A percentile compares a stretch with the other conserved stretches of the same genome.
These are phyloP conservation scores for Triticum dicoccoides DNA, from an alignment of 176 grass and related monocot species.

Conservation along the genomic window DNA sequence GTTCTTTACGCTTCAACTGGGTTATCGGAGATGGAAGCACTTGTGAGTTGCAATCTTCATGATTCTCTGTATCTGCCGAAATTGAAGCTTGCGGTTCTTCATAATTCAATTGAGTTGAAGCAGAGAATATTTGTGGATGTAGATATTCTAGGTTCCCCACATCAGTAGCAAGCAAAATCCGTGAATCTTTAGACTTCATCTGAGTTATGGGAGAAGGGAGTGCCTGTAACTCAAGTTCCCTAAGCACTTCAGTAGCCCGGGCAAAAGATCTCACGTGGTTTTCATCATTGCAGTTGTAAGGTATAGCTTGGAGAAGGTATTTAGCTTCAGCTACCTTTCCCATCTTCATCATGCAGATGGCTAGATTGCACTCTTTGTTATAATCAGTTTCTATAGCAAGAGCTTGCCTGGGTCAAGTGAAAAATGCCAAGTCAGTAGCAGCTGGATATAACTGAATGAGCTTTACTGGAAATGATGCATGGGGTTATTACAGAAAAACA, in stretches of 20 bases:
- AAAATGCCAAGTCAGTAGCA: slow-evolving; percentile 8
- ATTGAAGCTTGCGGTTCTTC: slow-evolving; percentile 21
- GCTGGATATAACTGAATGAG: slow-evolving; percentile 1
- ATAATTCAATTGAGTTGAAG: slow-evolving; percentile 23
- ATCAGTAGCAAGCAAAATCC: slow-evolving; percentile 14
- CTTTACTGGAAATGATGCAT: background rate
- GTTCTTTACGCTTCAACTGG: slow-evolving; percentile 43
- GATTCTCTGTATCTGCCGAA: slow-evolving; percentile 24
- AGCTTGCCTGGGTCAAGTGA: slow-evolving; percentile 56
- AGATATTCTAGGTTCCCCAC: slow-evolving; percentile 33
- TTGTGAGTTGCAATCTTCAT: slow-evolving; percentile 19
- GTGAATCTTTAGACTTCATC: slow-evolving; percentile 36
- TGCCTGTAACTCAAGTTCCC: slow-evolving; percentile 34
- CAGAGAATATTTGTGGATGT: slow-evolving; percentile 14
- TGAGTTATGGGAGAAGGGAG: slow-evolving; percentile 50
- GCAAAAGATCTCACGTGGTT: slow-evolving; percentile 52
- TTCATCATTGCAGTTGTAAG: slow-evolving; percentile 38
- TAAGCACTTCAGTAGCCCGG: slow-evolving; percentile 46
- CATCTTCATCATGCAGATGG: slow-evolving; percentile 66
- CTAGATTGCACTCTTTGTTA: slow-evolving; percentile 76
- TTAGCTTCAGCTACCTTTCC: slow-evolving; percentile 60
- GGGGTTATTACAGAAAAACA: background rate
- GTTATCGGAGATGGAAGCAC: slow-evolving; percentile 40
- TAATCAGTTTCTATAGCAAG: slow-evolving; percentile 58
- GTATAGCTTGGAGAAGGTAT: slow-evolving; percentile 53